Evolutionary conservation across 1,284 basidiomycete genomes (phyloP), one percentile per base, ranked within the genome.

Genomic region (Boletus semigastroideus): DNA sequence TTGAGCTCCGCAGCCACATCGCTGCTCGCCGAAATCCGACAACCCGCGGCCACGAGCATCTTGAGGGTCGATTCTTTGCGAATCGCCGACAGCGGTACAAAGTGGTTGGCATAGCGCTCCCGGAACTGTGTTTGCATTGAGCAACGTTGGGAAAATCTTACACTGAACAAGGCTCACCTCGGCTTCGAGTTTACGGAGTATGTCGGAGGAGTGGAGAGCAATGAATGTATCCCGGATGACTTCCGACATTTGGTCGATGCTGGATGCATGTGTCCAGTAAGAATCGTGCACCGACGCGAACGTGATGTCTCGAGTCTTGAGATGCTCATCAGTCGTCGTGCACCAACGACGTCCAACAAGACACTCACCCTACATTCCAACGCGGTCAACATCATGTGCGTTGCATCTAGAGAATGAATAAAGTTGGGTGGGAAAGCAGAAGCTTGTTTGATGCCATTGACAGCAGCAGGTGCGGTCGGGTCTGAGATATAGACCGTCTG

Each of bases 361-460:
- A 22, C 11, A 75, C 83, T 56, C 68, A 91, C 88, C 61, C 80
- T 76, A 67, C 92, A 98, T 64, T 92, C 88, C 38, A 97, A 78
- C n/a, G 96, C 95, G 1, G 95, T 98, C 59, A 98, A 74, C 80
- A 98, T 89, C 95, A 99, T 98, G 73, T 99, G 97, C 1, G 96
- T 98, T 4, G 97, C 97, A 69, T 99, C 97, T 45, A 99, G 78
- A 63, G 90, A 94, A 71, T 99, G 97, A 53, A 99, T 93, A 67
- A 96, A 99, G 77, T 99, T 99, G 37, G 96, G 97, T 12, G 96
- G 96, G 84, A 99, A 99, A 2, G 96, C 97, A 3, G 92, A 86
- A 0, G 94, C 90, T 70, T 99, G 96, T 71, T 97, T 97, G 55
- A 77, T 64, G 0, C 92, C 74, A 61, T 94, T 90, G 36, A 98